Conservation (phyloP, 768 basidiomycete species). For the Trametes gibbosa region DNA sequence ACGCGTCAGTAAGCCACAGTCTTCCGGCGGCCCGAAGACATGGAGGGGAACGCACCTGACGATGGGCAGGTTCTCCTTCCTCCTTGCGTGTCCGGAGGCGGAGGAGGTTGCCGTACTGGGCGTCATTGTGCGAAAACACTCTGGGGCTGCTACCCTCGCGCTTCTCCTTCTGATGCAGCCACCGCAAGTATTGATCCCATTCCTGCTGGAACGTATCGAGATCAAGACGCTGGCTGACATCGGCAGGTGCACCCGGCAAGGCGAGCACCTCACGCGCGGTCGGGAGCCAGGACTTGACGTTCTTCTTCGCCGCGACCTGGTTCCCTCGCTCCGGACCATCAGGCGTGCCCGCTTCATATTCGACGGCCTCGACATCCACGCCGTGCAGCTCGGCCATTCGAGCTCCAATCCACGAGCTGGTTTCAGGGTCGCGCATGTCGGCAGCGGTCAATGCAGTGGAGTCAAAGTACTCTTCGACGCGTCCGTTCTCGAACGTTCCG, state of each 20-base stretch:
- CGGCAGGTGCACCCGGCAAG: conserved; percentile 48
- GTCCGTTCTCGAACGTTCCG: conserved; percentile 94
- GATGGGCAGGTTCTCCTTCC: conserved; percentile 69
- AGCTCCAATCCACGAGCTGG: conserved; percentile 85
- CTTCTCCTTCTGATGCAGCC: conserved; percentile 63
- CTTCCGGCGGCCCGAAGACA: background rate
- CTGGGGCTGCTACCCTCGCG: conserved; percentile 57
- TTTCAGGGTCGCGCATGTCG: conserved; percentile 73
- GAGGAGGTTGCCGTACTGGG: conserved; percentile 93
- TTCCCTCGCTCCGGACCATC: conserved; percentile 45
- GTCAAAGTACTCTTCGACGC: conserved; percentile 94
- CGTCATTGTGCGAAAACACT: conserved; percentile 90
- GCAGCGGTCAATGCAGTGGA: conserved; percentile 74
- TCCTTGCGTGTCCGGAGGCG: conserved; percentile 56
- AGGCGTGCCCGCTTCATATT: conserved; percentile 39
- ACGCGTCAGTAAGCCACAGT: background rate
- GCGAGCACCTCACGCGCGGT: conserved; percentile 73
- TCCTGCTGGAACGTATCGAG: conserved; percentile 59
- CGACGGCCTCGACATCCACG: conserved; percentile 76
- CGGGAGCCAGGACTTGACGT: conserved; percentile 68
- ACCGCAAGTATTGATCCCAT: conserved; percentile 68
- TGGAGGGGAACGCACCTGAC: conserved; percentile 47
- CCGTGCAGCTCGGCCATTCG: conserved; percentile 96
- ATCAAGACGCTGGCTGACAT: conserved; percentile 54
- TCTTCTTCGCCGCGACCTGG: conserved; percentile 61